Evolutionary conservation across 164 flowering plant species (phyloP), one percentile per base, ranked within the genome.

Genomic region (Platanus orientalis): DNA sequence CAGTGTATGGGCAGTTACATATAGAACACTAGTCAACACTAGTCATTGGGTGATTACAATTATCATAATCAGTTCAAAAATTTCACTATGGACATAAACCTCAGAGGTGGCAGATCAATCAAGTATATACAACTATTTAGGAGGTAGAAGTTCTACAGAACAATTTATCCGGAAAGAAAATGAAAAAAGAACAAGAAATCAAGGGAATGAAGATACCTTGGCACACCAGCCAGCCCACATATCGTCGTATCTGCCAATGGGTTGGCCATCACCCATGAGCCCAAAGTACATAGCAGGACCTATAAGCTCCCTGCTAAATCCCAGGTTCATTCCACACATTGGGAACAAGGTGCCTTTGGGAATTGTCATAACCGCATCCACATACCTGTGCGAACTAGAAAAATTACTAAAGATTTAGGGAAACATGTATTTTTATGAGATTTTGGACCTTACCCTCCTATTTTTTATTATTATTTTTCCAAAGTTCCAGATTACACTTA

Each of bases 211-310:
- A 57, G 13, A 24, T 64, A 76, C 79, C 76, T 73, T 76, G 49
- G 60, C 14, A 28, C 79, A 73, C 79, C 79, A 76, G 25, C 79
- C 79, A 50, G 76, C 76, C 79, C 79, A 76, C 76, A 76, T 76
- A 34, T 76, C 79, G 45, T 76, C 76, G 40, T 73, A 75, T 50
- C 79, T 40, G 21, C 80, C 75, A 71, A 73, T 71, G 23, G 80
- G 80, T 28, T 76, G 77, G 27, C 80, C 80, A 61, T 76, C 80
- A 48, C 80, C 80, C 80, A 76, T 76, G 24, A 76, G 70, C 23
- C 80, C 81, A 71, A 79, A 77, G 54, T 80, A 80, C 81, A 80
- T 77, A 54, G 83, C 79, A 44, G 83, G 79, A 40, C 83, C 83
- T 13, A 80, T 77, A 45, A 77, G 79, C 45, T 77, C 81, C 61